A percentile compares a stretch with the other conserved stretches of the same genome.
phyloP scores from a whole-genome alignment of 2,329 filamentous ascomycete genomes.

The Ceratocystis destructans region DNA sequence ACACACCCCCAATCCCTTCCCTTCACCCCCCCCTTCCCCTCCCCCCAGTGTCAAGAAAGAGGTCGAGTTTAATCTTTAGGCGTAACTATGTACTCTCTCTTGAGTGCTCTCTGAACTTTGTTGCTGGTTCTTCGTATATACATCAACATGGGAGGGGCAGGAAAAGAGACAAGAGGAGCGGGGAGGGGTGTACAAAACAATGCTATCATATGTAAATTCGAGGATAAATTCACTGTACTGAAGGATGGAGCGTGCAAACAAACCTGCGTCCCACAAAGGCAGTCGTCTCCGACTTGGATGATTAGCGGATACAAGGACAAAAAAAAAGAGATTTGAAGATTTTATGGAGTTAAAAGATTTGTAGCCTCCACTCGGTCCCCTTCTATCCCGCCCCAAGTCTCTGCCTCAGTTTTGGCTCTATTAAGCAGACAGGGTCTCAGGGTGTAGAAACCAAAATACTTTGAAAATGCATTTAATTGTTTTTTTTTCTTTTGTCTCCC shows the following conservation, averaged over 20 bases:
- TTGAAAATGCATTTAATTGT: background rate
- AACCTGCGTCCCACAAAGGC: constrained; percentile 1
- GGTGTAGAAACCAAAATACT: background rate
- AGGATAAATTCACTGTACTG: background rate
- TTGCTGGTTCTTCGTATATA: constrained; percentile 5
- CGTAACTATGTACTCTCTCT: background rate
- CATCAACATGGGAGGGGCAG: background rate
- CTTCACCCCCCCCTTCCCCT: too few relatives aligned
- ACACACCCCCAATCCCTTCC: too few relatives aligned
- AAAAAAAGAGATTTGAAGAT: background rate
- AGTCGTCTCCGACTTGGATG: constrained; percentile 1
- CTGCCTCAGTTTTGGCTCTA: constrained; percentile 2
- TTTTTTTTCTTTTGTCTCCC: background rate
- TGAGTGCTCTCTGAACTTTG: background rate
- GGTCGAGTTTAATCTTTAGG: background rate
- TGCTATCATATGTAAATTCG: background rate
- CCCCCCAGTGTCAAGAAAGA: background rate
- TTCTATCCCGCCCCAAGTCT: background rate
- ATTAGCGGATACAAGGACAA: background rate
- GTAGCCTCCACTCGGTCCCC: background rate
- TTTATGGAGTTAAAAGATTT: background rate
- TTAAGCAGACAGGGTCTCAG: background rate
- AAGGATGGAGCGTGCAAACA: background rate
- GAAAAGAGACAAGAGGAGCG: background rate
- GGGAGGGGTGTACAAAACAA: background rate